Evolutionary conservation across 2,329 filamentous ascomycete genomes (phyloP).

Genomic region (Cladosporium sp.): DNA sequence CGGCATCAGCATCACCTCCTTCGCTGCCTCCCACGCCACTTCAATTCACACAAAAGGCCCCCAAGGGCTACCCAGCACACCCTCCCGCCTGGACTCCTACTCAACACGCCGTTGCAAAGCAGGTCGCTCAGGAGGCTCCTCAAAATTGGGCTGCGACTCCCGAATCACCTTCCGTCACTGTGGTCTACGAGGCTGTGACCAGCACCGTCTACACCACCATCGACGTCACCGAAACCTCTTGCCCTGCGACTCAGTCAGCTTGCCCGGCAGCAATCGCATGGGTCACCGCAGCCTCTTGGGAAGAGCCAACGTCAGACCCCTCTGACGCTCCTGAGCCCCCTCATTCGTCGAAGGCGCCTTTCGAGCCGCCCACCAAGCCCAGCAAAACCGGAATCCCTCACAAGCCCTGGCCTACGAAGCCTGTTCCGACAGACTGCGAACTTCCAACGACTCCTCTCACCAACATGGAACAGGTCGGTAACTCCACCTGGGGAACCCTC

Average conservation of each 20-base stretch:
- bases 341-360: not conserved
- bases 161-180: not conserved
- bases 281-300: not conserved
- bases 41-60: slow-evolving; percentile 8
- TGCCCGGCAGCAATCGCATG: slow-evolving; percentile 8
- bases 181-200: slow-evolving; percentile 12
- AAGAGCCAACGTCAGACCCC: not conserved
- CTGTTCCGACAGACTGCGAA: slow-evolving; percentile 8
- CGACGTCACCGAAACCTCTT: slow-evolving; percentile 12
- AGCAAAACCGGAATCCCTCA: not conserved
- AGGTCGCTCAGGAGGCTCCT: slow-evolving; percentile 6
- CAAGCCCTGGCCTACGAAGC: not conserved
- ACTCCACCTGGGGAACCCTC: slow-evolving; percentile 19
- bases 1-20: not conserved
- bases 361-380: slow-evolving; percentile 2
- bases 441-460: slow-evolving; percentile 16
- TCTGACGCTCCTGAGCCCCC: no score
- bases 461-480: slow-evolving; percentile 22
- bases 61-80: slow-evolving; percentile 3
- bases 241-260: slow-evolving; percentile 5
- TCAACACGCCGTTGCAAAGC: slow-evolving; percentile 2
- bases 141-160: not conserved
- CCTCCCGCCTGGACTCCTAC: slow-evolving; percentile 5
- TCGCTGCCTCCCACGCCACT: slow-evolving; percentile 2
- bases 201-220: slow-evolving; percentile 12